Evolutionary conservation across 306 rosid genomes (phyloP).

Genomic region (Elaeagnus macrophylla): DNA sequence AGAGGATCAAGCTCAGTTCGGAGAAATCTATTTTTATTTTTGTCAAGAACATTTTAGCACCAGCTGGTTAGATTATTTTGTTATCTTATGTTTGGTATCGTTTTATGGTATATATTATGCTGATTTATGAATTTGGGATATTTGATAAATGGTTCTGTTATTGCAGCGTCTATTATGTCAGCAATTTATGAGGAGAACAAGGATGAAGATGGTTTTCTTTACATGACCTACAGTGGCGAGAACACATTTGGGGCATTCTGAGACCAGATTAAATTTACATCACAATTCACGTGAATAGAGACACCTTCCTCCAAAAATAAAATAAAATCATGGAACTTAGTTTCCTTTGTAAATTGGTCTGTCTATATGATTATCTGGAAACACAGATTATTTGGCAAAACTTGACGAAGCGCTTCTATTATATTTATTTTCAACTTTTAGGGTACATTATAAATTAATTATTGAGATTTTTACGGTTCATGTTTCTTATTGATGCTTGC

Average conservation of each 20-base stretch:
- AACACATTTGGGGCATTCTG: slow-evolving; percentile 39
- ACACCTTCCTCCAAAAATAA: slow-evolving; percentile 7
- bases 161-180: slow-evolving; percentile 48
- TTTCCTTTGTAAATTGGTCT: slow-evolving; percentile 31
- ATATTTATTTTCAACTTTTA: neutral
- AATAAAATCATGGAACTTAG: slow-evolving; percentile 10
- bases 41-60: slow-evolving; percentile 49
- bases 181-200: slow-evolving; percentile 43
- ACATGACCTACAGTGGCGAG: slow-evolving; percentile 58
- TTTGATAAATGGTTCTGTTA: slow-evolving; percentile 8
- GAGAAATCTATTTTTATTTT: slow-evolving; percentile 56
- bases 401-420: neutral
- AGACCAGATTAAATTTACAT: slow-evolving; percentile 6
- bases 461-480: too few relatives aligned
- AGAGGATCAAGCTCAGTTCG: slow-evolving; percentile 50
- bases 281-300: slow-evolving; percentile 27
- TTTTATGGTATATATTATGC: neutral
- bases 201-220: slow-evolving; percentile 61
- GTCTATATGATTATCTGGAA: slow-evolving; percentile 4
- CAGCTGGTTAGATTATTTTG: slow-evolving; percentile 30
- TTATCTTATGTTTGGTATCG: neutral
- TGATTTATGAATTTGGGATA: neutral
- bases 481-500: too few relatives aligned
- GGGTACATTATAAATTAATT: too few relatives aligned
- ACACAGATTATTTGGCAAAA: neutral